Base-by-base conservation (phyloP, 768 basidiomycete species). In the Mycena indigotica region DNA sequence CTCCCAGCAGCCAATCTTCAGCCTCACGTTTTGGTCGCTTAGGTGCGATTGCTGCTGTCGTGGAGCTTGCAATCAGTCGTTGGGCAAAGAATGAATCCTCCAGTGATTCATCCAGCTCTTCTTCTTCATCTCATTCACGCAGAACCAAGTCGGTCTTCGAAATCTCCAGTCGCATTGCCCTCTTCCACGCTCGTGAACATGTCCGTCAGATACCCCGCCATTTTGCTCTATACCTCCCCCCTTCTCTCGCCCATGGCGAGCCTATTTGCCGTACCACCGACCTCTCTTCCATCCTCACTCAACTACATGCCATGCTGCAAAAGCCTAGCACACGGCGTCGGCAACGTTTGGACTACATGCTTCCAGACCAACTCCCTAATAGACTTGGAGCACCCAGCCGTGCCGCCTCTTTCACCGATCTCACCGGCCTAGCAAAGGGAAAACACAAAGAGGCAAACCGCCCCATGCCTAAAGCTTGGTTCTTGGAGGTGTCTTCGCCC, bases 401-500 rank as follows among this genome's bases (percentile, higher is more conserved):
- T 46, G 57, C 69, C 25, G 65, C 66, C 23, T 73, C 71, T n/a
- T 69, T 70, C 54, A 69, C 67, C 6, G 71, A 73, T 29, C 50
- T 72, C 8, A 40, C 52, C 30, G 59, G 62, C 17, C n/a, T n/a
- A n/a, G 57, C 67, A 62, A 84, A 86, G 65, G 84, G 82, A 21
- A 87, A 86, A 63, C 69, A 74, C 13, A 77, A 71, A 55, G 71
- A 69, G 23, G 24, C 53, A 25, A 8, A 53, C n/a, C 59, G 35
- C 41, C 24, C 65, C 6, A 69, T 69, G 63, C 78, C 76, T 24
- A 82, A 82, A 59, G 86, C 88, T 4, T 97, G 95, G 95, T 98
- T 93, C 83, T 72, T 98, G 40, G 94, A 98, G 66, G 85, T 96
- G 1, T 80, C 91, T 26, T 92, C 87, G 61, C 94, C 95, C 2